A percentile compares a stretch with the other conserved stretches of the same genome.
phyloP scores from a whole-genome alignment of 2,329 filamentous ascomycete genomes.

The Ilyonectria sp. region DNA sequence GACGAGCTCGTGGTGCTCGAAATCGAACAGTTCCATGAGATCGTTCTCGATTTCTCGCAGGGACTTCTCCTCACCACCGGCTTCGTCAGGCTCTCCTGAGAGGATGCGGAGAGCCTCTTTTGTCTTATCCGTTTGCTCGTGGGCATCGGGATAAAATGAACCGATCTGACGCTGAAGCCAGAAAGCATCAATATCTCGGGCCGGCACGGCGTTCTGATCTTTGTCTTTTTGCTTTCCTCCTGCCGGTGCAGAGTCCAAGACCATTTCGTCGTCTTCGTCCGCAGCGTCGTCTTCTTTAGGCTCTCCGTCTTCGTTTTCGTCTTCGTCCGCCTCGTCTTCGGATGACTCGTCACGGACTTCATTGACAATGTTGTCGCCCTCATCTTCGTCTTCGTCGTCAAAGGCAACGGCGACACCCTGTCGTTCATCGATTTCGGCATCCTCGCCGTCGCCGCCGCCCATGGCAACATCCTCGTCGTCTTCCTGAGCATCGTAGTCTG shows the following conservation, averaged over 20 bases:
- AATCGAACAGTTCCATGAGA: slow-evolving; percentile 98
- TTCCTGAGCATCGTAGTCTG: slow-evolving; percentile 96
- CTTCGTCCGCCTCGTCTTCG: slow-evolving; percentile 81
- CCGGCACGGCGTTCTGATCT: slow-evolving; percentile 77
- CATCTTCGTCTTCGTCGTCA: slow-evolving; percentile 91
- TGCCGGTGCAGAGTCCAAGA: slow-evolving; percentile 79
- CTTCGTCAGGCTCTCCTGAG: slow-evolving; percentile 79
- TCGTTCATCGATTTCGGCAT: slow-evolving; percentile 89
- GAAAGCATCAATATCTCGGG: slow-evolving; percentile 95
- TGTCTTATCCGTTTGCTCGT: slow-evolving; percentile 94
- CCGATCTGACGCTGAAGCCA: slow-evolving; percentile 97
- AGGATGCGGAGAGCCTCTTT: slow-evolving; percentile 86
- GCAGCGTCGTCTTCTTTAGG: slow-evolving; percentile 65
- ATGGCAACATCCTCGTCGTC: slow-evolving; percentile 91
- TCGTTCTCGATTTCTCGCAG: slow-evolving; percentile 98
- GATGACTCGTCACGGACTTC: slow-evolving; percentile 92
- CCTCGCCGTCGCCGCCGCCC: slow-evolving; percentile 73
- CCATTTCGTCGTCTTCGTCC: slow-evolving; percentile 83
- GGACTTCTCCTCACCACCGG: slow-evolving; percentile 84
- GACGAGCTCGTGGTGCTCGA: slow-evolving; percentile 94
- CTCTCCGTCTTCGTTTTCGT: slow-evolving; percentile 73
- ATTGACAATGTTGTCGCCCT: slow-evolving; percentile 81
- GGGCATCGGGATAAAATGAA: slow-evolving; percentile 88
- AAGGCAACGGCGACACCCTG: slow-evolving; percentile 99
- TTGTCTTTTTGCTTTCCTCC: slow-evolving; percentile 63